Conservation (phyloP, 495 filamentous ascomycete genomes). For the Chaetomium fimeti region DNA sequence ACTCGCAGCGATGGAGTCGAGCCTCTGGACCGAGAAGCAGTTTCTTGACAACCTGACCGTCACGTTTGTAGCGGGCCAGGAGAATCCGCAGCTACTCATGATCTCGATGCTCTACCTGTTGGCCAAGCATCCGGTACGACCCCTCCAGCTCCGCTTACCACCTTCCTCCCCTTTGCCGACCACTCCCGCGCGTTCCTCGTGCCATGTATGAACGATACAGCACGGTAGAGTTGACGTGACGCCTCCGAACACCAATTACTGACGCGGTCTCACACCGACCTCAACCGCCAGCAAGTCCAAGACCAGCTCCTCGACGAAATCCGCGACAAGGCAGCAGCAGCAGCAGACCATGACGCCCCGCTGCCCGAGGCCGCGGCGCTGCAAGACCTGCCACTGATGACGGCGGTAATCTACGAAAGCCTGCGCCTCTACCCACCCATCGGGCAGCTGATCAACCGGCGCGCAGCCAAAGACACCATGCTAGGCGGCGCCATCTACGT, state of each 20-base stretch:
- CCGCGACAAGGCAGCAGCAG: background rate
- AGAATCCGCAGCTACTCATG: conserved; percentile 41
- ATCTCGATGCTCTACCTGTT: conserved; percentile 37
- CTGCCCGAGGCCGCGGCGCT: background rate
- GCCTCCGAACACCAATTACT: too few species aligned
- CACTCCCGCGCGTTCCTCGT: too few species aligned
- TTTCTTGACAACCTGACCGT: conserved; percentile 40
- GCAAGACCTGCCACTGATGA: conserved; percentile 19
- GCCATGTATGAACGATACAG: too few species aligned
- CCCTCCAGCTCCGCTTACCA: background rate
- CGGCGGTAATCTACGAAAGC: conserved; percentile 28
- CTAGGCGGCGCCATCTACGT: conserved; percentile 31
- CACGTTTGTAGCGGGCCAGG: conserved; percentile 40
- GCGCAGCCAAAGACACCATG: conserved; percentile 20
- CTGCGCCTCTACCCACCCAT: conserved; percentile 43
- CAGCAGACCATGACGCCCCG: background rate
- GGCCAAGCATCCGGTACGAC: conserved; percentile 30
- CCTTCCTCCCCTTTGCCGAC: too few species aligned
- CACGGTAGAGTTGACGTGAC: too few species aligned
- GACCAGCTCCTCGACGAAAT: conserved; percentile 14
- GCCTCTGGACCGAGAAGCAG: conserved; percentile 26
- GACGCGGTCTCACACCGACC: background rate
- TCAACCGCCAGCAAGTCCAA: background rate
- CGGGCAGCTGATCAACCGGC: conserved; percentile 39
- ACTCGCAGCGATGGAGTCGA: conserved; percentile 14